Percentiles rank a stretch among this genome's conserved stretches.
Conservation (phyloP, 306 rosid species). For the Pterocarpus santalinus region DNA sequence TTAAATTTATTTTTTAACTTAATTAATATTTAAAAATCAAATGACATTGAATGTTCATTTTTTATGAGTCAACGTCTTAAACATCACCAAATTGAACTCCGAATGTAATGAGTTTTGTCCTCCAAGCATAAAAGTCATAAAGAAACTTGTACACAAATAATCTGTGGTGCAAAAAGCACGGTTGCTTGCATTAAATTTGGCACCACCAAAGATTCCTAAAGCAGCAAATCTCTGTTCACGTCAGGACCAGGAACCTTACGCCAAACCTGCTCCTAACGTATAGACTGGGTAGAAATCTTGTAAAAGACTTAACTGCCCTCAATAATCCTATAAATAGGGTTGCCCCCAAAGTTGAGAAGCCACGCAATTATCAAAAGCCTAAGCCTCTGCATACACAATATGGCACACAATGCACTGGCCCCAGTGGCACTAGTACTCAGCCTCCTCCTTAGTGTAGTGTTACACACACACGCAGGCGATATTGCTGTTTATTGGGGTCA, state of each 20-base stretch:
- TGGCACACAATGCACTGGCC: conserved; percentile 8
- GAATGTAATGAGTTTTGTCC: too few species aligned
- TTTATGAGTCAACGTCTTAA: too few species aligned
- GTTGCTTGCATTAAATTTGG: background rate
- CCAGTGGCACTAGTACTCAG: conserved; percentile 12
- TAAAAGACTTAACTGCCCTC: background rate
- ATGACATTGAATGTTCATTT: too few species aligned
- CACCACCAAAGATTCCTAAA: background rate
- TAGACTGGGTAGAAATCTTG: background rate
- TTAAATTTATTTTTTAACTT: too few species aligned
- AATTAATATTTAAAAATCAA: too few species aligned
- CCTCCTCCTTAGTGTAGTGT: background rate
- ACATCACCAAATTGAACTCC: too few species aligned
- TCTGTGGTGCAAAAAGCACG: too few species aligned
- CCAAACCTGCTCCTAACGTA: background rate
- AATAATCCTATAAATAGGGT: background rate
- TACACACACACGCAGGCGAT: background rate
- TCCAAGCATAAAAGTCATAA: too few species aligned
- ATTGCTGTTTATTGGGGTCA: conserved; percentile 40
- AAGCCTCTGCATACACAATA: background rate
- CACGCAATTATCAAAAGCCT: conserved; percentile 1
- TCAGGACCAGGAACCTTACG: too few species aligned
- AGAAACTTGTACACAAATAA: too few species aligned
- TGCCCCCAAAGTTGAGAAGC: background rate
- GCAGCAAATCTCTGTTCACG: background rate